Conservation (phyloP, 2,329 filamentous ascomycete genomes). For the Amphichorda felina region DNA sequence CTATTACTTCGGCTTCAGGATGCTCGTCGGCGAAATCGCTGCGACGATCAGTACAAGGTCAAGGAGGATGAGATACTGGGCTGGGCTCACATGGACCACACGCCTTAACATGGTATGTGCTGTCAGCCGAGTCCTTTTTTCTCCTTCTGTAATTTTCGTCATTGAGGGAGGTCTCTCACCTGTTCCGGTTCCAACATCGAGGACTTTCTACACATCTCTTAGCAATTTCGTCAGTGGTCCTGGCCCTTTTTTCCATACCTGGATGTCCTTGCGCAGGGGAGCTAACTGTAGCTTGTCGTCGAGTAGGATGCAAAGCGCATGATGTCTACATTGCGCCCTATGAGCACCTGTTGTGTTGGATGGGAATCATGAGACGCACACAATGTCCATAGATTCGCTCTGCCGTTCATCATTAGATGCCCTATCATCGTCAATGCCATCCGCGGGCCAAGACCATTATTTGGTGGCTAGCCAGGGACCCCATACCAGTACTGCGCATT, state of each 20-base stretch:
- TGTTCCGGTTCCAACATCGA: slow-evolving; percentile 9
- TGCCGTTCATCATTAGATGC: slow-evolving; percentile 13
- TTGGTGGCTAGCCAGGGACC: too few species aligned
- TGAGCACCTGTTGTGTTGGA: too few species aligned
- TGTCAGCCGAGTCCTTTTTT: background rate
- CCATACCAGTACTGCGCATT: slow-evolving; percentile 5
- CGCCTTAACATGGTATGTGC: background rate
- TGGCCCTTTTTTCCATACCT: background rate
- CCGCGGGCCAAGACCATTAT: too few species aligned
- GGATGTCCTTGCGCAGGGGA: slow-evolving; percentile 3
- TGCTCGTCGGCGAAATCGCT: slow-evolving; percentile 20
- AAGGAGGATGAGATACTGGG: too few species aligned
- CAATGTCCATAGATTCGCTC: slow-evolving; percentile 8
- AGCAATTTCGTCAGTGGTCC: too few species aligned
- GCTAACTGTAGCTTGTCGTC: slow-evolving; percentile 5
- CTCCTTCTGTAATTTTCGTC: too few species aligned
- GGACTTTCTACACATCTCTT: slow-evolving; percentile 6
- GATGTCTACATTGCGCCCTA: slow-evolving; percentile 3
- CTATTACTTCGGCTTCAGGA: slow-evolving; percentile 2
- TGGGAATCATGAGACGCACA: too few species aligned
- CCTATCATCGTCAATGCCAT: too few species aligned
- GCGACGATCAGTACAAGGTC: too few species aligned
- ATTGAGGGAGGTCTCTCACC: slow-evolving; percentile 5
- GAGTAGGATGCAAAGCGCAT: slow-evolving; percentile 3
- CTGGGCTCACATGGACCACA: slow-evolving; percentile 5